Evolutionary conservation across 768 basidiomycete genomes (phyloP), one percentile per base, ranked within the genome.

Genomic region (Leccinum disarticulatum): DNA sequence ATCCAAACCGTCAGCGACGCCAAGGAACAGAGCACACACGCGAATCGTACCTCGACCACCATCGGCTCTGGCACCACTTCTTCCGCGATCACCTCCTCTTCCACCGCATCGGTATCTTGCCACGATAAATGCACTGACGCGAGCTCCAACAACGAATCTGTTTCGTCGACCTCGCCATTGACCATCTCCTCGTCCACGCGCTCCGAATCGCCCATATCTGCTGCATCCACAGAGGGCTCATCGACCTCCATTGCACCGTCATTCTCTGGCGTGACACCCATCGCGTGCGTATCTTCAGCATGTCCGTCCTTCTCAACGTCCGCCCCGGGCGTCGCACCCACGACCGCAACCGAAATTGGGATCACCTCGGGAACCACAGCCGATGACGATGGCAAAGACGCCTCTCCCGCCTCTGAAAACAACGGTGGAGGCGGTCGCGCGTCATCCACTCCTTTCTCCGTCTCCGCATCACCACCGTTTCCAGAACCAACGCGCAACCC

Each of bases 41-140:
- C n/a, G 17, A 17, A 13, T 19, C 57, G 36, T 5, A 68, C 64
- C 68, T 70, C 58, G 38, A 55, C 46, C 5, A 11, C 54, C 55
- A 54, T 5, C 1, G 31, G 8, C 15, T 41, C 55, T 10, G 52
- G 22, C 27, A 48, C 47, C 3, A 27, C 48, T 35, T 17, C 30
- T 30, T 55, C 51, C 15, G 31, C 50, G 4, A 15, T 15, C 3
- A 11, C 33, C 33, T 35, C 50, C 38, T 59, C 62, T 14, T 51
- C 56, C 35, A 54, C 52, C n/a, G 3, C 15, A 27, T 35, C 33
- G 47, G 25, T 19, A 27, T 33, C 50, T 33, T 41, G 15, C 41
- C 11, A 50, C 9, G 59, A 64, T n/a, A 70, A 57, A 46, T 70
- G 68, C 25, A 71, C 66, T 15, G 66, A 67, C 41, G 62, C 70